These are phyloP conservation scores for Atalantia buxifolia DNA, from an alignment of 345 rosid genomes.

Conservation along the genomic window DNA sequence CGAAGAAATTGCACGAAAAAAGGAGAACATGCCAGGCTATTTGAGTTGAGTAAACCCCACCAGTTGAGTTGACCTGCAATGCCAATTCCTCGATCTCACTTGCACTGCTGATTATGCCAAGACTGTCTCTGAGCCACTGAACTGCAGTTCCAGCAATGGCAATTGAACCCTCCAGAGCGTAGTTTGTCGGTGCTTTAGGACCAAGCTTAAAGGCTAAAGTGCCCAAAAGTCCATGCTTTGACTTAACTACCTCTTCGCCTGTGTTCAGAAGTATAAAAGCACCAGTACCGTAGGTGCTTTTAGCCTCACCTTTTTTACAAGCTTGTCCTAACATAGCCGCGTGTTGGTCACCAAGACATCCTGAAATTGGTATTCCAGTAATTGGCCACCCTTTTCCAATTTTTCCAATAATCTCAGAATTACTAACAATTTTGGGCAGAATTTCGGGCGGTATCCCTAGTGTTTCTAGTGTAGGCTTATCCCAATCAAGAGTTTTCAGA, in stretches of 20 bases:
- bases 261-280: slow-evolving; percentile 93
- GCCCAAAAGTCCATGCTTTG: slow-evolving; percentile 78
- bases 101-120: slow-evolving; percentile 62
- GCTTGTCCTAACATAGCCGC: slow-evolving; percentile 97
- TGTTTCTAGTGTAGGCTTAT: slow-evolving; percentile 44
- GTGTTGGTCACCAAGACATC: slow-evolving; percentile 95
- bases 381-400: slow-evolving; percentile 82
- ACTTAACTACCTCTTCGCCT: slow-evolving; percentile 53
- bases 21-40: too few relatives aligned
- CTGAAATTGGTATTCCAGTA: slow-evolving; percentile 68
- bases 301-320: slow-evolving; percentile 85
- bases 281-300: slow-evolving; percentile 91
- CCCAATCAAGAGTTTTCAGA: slow-evolving; percentile 75
- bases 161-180: slow-evolving; percentile 92
- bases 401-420: slow-evolving; percentile 77
- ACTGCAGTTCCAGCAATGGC: slow-evolving; percentile 98
- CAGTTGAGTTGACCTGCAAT: slow-evolving; percentile 56
- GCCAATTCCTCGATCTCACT: slow-evolving; percentile 80
- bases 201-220: slow-evolving; percentile 92
- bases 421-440: slow-evolving; percentile 74
- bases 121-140: slow-evolving; percentile 93
- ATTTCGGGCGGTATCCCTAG: slow-evolving; percentile 55
- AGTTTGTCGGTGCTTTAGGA: slow-evolving; percentile 66
- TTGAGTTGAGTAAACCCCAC: slow-evolving; percentile 95
- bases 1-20: background rate